Percentiles rank a stretch among this genome's conserved stretches.
These are phyloP conservation scores for Phyllosticta citriasiana DNA, from an alignment of 2,329 filamentous ascomycete genomes.

Conservation along the genomic window DNA sequence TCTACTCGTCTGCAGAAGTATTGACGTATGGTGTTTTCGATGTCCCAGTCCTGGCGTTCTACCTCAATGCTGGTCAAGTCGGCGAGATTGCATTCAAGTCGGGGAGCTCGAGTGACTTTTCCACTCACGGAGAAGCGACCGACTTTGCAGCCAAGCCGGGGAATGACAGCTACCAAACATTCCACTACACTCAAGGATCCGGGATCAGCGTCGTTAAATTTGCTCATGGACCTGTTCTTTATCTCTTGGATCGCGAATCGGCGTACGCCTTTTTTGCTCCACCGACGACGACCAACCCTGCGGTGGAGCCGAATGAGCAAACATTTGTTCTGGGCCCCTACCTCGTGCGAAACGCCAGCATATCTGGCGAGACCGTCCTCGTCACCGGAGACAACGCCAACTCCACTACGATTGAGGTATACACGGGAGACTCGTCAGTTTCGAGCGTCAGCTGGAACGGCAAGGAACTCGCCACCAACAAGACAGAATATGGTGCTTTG, in stretches of 20 bases:
- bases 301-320: constrained; percentile 25
- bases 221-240: constrained; percentile 26
- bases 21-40: constrained; percentile 33
- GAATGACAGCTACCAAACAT: constrained; percentile 23
- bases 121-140: constrained; percentile 30
- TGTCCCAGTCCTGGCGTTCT: constrained; percentile 29
- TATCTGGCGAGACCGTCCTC: constrained; percentile 17
- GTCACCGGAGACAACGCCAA: constrained; percentile 28
- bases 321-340: constrained; percentile 33
- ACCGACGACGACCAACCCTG: constrained; percentile 28
- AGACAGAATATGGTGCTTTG: constrained; percentile 26
- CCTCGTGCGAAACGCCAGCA: constrained; percentile 25
- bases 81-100: constrained; percentile 32
- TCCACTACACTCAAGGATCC: constrained; percentile 18
- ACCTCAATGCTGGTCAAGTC: constrained; percentile 29
- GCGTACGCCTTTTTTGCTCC: constrained; percentile 33
- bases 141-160: constrained; percentile 33
- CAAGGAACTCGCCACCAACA: constrained; percentile 19
- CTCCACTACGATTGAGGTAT: constrained; percentile 28
- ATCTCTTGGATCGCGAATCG: constrained; percentile 26
- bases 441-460: constrained; percentile 30
- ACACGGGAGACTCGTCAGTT: constrained; percentile 18
- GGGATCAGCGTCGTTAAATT: constrained; percentile 27
- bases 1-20: constrained; percentile 44
- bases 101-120: constrained; percentile 25